These are phyloP conservation scores for Candida krabiensis DNA, from an alignment of 805 yeast species.

Conservation along the genomic window DNA sequence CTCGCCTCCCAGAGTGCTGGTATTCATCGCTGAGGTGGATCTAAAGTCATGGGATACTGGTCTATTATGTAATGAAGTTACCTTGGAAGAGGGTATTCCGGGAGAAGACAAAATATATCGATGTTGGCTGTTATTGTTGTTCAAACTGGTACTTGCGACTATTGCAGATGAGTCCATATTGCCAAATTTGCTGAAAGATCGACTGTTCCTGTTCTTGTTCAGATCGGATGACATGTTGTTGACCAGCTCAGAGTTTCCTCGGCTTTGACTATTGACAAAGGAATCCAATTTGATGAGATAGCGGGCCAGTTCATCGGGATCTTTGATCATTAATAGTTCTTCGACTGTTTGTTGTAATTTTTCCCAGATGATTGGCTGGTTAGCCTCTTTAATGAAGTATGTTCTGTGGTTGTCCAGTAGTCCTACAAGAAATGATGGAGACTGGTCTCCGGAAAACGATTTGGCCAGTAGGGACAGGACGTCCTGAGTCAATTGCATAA, in stretches of 20 bases:
- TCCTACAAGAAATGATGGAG: conserved; percentile 5
- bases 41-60: conserved; percentile 10
- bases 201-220: neutral
- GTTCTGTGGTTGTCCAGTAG: conserved; percentile 9
- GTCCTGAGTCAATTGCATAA: conserved; percentile 13
- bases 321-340: conserved; percentile 17
- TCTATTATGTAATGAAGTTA: conserved; percentile 1
- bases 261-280: conserved; percentile 4
- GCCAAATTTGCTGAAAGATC: conserved; percentile 3
- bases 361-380: conserved; percentile 15
- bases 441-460: conserved; percentile 5
- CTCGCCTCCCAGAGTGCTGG: conserved; percentile 11
- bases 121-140: conserved; percentile 1
- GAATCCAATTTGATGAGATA: conserved; percentile 24
- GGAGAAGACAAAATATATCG: conserved; percentile 11
- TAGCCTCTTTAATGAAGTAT: conserved; percentile 7
- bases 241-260: conserved; percentile 3
- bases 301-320: conserved; percentile 19
- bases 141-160: conserved; percentile 13
- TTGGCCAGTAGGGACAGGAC: conserved; percentile 11
- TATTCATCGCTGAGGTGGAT: conserved; percentile 2
- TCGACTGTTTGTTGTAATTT: conserved; percentile 20
- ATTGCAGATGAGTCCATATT: conserved; percentile 4
- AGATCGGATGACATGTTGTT: neutral
- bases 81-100: conserved; percentile 1